Conservation (phyloP, 2,329 filamentous ascomycete genomes). For the Colletotrichum viniferum region DNA sequence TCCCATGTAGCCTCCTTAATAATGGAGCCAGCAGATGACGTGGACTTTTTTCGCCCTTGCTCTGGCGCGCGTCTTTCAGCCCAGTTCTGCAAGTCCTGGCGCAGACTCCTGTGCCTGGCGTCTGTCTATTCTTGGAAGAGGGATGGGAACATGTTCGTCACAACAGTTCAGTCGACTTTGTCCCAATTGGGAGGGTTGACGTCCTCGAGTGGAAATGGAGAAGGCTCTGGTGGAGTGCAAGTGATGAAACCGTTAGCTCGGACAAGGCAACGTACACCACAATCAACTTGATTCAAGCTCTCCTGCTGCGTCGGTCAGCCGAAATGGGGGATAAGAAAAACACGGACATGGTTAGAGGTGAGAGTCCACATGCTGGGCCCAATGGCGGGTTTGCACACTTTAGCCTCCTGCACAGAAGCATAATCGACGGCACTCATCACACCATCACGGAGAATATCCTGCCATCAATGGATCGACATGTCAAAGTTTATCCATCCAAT, state of each 20-base stretch:
- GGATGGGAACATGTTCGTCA: slow-evolving; percentile 4
- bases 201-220: neutral
- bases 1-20: neutral
- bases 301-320: neutral
- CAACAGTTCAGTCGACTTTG: neutral
- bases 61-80: neutral
- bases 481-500: slow-evolving; percentile 7
- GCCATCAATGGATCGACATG: neutral
- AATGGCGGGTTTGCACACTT: neutral
- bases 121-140: slow-evolving; percentile 2
- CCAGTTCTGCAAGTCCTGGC: neutral
- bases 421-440: neutral
- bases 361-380: neutral
- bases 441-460: neutral
- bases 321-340: neutral
- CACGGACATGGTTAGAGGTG: neutral
- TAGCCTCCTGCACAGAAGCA: slow-evolving; percentile 7
- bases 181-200: neutral
- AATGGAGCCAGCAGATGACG: neutral
- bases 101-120: neutral
- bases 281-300: slow-evolving; percentile 11
- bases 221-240: neutral
- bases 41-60: neutral
- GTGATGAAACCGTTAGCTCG: slow-evolving; percentile 9
- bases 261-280: slow-evolving; percentile 8